A percentile compares a stretch with the other conserved stretches of the same genome.
Evolutionary conservation across 768 basidiomycete species (phyloP).

Genomic region (Russula abietina): DNA sequence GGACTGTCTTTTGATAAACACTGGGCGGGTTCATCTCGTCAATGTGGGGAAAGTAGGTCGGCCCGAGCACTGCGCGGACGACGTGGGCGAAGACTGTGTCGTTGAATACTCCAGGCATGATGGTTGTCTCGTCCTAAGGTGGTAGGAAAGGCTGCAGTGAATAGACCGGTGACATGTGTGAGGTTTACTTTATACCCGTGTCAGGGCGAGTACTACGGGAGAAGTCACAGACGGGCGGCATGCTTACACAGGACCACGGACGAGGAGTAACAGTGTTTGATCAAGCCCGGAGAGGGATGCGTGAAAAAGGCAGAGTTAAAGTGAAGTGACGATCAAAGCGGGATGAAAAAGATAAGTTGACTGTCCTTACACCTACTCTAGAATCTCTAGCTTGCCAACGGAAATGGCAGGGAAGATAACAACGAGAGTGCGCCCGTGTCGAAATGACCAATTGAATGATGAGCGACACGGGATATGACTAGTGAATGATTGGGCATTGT

Average conservation of each 20-base stretch:
- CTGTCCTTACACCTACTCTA: not conserved
- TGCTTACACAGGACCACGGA: not conserved
- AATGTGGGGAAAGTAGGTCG: constrained; percentile 23
- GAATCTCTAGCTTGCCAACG: too few relatives aligned
- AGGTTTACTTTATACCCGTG: constrained; percentile 2
- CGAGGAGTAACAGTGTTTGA: constrained; percentile 4
- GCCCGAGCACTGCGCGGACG: constrained; percentile 28
- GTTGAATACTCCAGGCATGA: constrained; percentile 27
- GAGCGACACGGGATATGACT: not conserved
- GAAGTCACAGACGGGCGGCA: not conserved
- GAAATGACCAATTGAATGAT: not conserved
- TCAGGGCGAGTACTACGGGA: constrained; percentile 2
- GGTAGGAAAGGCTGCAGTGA: not conserved
- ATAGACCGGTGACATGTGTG: too few relatives aligned
- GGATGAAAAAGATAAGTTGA: not conserved
- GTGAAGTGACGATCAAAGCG: not conserved
- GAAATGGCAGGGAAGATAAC: not conserved
- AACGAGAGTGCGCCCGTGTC: not conserved
- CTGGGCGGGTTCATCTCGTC: constrained; percentile 22
- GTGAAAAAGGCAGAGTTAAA: not conserved
- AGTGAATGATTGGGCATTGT: not conserved
- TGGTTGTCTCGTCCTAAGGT: not conserved
- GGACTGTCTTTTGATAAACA: constrained; percentile 8
- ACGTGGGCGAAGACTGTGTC: constrained; percentile 31
- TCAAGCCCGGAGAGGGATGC: not conserved